Evolutionary conservation across 306 rosid genomes (phyloP).

Genomic region (Neltuma alba): DNA sequence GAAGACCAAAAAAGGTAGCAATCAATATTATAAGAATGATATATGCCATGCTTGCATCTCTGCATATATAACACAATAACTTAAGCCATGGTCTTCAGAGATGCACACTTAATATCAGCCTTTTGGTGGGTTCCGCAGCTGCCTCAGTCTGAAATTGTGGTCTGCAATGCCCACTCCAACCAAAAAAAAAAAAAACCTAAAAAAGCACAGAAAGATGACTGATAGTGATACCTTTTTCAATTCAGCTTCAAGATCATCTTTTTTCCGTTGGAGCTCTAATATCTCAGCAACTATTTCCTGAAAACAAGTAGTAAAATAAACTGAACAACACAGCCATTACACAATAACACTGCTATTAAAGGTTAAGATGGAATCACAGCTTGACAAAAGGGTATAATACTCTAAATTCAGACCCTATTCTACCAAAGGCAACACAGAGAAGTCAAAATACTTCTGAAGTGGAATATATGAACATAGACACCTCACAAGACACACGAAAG

Average conservation of each 20-base stretch:
- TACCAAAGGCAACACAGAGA: background rate
- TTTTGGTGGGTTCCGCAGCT: background rate
- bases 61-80: background rate
- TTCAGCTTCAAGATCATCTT: conserved; percentile 90
- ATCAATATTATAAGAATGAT: conserved; percentile 7
- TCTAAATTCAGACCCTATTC: background rate
- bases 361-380: background rate
- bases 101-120: background rate
- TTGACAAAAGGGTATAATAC: background rate
- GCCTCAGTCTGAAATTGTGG: background rate
- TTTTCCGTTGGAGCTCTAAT: conserved; percentile 73
- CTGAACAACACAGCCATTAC: background rate
- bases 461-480: background rate
- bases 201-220: conserved; percentile 5
- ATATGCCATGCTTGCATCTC: background rate
- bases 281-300: conserved; percentile 81
- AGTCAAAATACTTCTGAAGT: background rate
- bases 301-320: conserved; percentile 31
- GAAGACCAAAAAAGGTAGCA: background rate
- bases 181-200: background rate
- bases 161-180: background rate
- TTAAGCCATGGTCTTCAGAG: background rate
- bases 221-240: conserved; percentile 67
- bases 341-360: background rate
- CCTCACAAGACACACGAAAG: background rate